Evolutionary conservation across 352 stramenopile species (phyloP).

Genomic region (Phytophthora pistaciae): DNA sequence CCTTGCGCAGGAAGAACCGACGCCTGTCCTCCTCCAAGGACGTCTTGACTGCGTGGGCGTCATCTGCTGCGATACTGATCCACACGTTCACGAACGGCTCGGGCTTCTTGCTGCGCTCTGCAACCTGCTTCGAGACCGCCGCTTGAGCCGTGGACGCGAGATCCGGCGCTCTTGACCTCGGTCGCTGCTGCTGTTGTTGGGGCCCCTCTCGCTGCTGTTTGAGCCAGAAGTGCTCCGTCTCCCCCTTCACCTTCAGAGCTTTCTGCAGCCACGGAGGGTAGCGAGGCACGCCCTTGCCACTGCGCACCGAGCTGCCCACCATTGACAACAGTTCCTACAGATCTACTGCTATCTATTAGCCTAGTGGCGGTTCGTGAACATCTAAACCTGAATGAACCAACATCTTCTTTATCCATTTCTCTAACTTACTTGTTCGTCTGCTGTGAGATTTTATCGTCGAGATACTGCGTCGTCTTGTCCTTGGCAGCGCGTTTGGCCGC

Average conservation of each 20-base stretch:
- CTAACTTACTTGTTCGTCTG: slow-evolving; percentile 43
- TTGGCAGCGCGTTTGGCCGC: slow-evolving; percentile 65
- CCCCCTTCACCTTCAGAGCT: slow-evolving; percentile 50
- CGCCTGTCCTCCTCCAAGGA: slow-evolving; percentile 42
- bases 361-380: slow-evolving; percentile 19
- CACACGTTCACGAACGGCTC: slow-evolving; percentile 41
- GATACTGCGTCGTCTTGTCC: slow-evolving; percentile 81
- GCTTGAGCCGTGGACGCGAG: slow-evolving; percentile 10
- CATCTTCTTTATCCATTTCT: too few relatives aligned
- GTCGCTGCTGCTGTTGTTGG: slow-evolving; percentile 31
- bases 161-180: slow-evolving; percentile 16
- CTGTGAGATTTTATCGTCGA: slow-evolving; percentile 79
- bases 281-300: slow-evolving; percentile 34
- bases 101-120: neutral
- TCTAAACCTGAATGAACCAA: neutral
- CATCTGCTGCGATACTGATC: slow-evolving; percentile 50
- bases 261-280: slow-evolving; percentile 79
- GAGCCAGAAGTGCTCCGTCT: slow-evolving; percentile 48
- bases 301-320: slow-evolving; percentile 9
- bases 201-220: slow-evolving; percentile 24
- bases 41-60: slow-evolving; percentile 36
- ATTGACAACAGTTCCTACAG: slow-evolving; percentile 11
- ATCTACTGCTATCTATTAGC: neutral
- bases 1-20: slow-evolving; percentile 46
- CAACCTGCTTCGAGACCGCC: slow-evolving; percentile 7